Base-by-base conservation (phyloP, 2,329 filamentous ascomycete genomes). In the Ilyonectria sp. region DNA sequence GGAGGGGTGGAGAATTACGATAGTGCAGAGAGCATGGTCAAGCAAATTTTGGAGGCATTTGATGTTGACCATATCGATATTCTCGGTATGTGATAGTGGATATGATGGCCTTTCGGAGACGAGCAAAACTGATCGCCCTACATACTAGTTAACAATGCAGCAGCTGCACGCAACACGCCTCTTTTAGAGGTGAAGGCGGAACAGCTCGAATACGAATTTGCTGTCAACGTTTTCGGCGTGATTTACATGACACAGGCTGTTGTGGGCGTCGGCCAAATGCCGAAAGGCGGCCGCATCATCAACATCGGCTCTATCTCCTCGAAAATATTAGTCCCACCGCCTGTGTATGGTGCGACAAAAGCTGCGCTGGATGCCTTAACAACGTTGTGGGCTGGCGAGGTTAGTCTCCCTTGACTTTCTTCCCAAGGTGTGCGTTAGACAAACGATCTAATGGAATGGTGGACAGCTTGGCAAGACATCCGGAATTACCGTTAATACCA, bases 401-500 rank as follows among this genome's bases (percentile, higher is more conserved):
- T 21, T 2, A 21, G 21, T 3, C 3, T 21, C 21, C 21, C 21
- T 21, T 21, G 21, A 21, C 11, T 23, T 33, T 31, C 10, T 11
- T 19, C 21, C 21, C 9, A 13, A 11, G 54, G 19, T 29, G 23
- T 26, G 7, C 15, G 19, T 7, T 19, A n/a, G 40, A 31, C 13
- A 17, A n/a, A 6, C 37, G 26, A 9, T 37, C 53, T n/a, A 40
- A 23, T 17, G 17, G 8, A 6, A 6, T 9, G 21, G 21, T 8
- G 17, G 19, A 13, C 31, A 79, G 71, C 72, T 80, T 46, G 80
- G 79, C 10, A 74, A 76, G 55, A 21, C 21, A 21, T 21, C 21
- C 3, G 81, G 81, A 43, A 81, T 84, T 60, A 83, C 81, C 0
- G 76, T 83, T 65, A 84, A 83, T 63, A 79, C 80, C 4, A 68